Conservation (phyloP, 305 asterid genomes). For the Fraxinus latifolia region DNA sequence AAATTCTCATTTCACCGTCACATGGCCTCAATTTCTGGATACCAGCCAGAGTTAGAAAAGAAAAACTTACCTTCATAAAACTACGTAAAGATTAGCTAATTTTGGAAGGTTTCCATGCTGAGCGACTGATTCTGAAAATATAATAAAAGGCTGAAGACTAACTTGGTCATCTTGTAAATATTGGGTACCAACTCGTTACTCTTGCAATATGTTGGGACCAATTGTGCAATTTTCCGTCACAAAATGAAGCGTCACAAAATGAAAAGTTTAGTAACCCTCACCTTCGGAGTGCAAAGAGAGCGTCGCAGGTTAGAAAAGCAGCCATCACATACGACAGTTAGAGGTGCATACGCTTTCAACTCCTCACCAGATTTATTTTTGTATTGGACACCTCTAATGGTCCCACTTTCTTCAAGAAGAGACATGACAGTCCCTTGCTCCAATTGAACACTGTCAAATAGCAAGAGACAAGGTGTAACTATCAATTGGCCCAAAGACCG, state of each 20-base stretch:
- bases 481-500: neutral
- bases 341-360: constrained; percentile 29
- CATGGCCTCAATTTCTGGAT: neutral
- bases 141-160: neutral
- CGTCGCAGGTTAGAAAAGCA: constrained; percentile 39
- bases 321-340: constrained; percentile 43
- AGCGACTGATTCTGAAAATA: neutral
- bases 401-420: constrained; percentile 34
- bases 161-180: neutral
- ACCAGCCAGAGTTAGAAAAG: neutral
- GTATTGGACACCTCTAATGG: constrained; percentile 37
- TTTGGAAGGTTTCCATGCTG: neutral
- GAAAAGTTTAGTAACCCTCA: neutral
- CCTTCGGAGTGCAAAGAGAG: constrained; percentile 33
- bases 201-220: neutral
- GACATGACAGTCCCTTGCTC: constrained; percentile 41
- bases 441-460: constrained; percentile 30
- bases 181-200: neutral
- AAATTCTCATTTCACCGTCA: neutral
- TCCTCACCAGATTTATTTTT: constrained; percentile 33
- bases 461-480: neutral
- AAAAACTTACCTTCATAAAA: neutral
- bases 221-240: neutral
- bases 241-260: neutral
- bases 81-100: neutral